Conservation (phyloP, 371 early-diverging fungal genomes). For the Ordospora colligata region DNA sequence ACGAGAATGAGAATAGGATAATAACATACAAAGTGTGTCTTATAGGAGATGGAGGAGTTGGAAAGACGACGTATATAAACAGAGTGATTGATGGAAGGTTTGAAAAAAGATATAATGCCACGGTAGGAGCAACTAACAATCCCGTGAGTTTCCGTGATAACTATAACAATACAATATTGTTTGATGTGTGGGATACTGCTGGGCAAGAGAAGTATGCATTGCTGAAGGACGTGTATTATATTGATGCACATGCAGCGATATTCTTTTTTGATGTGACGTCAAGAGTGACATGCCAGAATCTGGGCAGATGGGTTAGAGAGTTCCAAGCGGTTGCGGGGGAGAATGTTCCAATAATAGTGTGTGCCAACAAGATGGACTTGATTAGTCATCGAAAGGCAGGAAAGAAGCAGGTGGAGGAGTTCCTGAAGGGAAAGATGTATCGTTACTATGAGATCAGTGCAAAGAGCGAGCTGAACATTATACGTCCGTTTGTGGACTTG, state of each 20-base stretch:
- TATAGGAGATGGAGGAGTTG: conserved; percentile 99
- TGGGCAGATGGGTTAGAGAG: conserved; percentile 98
- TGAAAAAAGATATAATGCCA: conserved; percentile 96
- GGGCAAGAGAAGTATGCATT: conserved; percentile 99
- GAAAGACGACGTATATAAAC: conserved; percentile 99
- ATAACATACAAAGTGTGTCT: conserved; percentile 61
- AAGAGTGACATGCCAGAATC: conserved; percentile 97
- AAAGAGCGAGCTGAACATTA: conserved; percentile 98
- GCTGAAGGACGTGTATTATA: conserved; percentile 99
- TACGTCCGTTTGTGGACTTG: conserved; percentile 98
- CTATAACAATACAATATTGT: conserved; percentile 75
- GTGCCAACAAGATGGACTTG: conserved; percentile 99
- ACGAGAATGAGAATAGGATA: not conserved
- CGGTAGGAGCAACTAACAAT: conserved; percentile 97
- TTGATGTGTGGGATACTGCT: conserved; percentile 86
- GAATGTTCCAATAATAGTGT: conserved; percentile 89
- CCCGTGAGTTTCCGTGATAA: conserved; percentile 90
- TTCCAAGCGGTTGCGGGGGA: conserved; percentile 73
- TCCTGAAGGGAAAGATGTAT: conserved; percentile 65
- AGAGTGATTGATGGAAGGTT: conserved; percentile 98
- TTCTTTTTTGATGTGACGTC: conserved; percentile 99
- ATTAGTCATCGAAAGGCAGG: conserved; percentile 87
- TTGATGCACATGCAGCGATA: conserved; percentile 96
- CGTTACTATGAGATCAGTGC: conserved; percentile 99
- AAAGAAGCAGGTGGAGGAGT: conserved; percentile 87